These are phyloP conservation scores for Colletotrichum limetticola DNA, from an alignment of 2,329 filamentous ascomycete genomes.

Conservation along the genomic window DNA sequence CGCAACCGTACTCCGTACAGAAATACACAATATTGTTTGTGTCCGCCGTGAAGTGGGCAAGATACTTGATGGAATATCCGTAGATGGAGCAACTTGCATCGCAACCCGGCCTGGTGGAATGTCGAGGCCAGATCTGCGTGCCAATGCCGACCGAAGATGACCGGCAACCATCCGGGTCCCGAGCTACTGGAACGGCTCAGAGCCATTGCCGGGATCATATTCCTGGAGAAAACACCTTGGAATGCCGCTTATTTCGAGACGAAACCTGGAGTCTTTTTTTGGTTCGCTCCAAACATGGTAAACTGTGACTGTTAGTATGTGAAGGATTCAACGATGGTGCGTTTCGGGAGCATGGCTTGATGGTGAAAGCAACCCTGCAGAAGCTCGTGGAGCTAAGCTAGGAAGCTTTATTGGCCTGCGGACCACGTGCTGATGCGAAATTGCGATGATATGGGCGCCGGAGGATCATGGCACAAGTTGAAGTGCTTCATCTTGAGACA, in stretches of 20 bases:
- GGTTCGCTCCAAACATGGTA: neutral
- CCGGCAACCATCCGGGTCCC: neutral
- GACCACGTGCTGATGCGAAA: conserved; percentile 6
- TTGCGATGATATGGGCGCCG: neutral
- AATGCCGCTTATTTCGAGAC: neutral
- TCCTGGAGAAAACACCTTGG: conserved; percentile 2
- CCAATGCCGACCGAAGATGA: neutral
- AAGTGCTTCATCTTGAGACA: conserved; percentile 29
- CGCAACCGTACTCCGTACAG: neutral
- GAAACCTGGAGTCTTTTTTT: neutral
- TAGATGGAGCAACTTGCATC: neutral
- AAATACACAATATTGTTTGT: neutral
- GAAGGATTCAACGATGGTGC: neutral
- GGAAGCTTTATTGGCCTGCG: neutral
- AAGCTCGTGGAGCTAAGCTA: neutral
- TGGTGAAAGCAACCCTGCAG: neutral
- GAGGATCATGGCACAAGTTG: conserved; percentile 16
- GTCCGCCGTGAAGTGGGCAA: neutral
- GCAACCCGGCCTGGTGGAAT: neutral
- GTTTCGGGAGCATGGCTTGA: neutral
- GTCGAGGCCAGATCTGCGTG: neutral
- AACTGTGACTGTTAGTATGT: neutral
- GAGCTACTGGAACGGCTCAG: conserved; percentile 11
- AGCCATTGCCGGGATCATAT: neutral
- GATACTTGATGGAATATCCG: neutral